phyloP scores from a whole-genome alignment of 2,329 filamentous ascomycete species.

The Phialophora tarda region DNA sequence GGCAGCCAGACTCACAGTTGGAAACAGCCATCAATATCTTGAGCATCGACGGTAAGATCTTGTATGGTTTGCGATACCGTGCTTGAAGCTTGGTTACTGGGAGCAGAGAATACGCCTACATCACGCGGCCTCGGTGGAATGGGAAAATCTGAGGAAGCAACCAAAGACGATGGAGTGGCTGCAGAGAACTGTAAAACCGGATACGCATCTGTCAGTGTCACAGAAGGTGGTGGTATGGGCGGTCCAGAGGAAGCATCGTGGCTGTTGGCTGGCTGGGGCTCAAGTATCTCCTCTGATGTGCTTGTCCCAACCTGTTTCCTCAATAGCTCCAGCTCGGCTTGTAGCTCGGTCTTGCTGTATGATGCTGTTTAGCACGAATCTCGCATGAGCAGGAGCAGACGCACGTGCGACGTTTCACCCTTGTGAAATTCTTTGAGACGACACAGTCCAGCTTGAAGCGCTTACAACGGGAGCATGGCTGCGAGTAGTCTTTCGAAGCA shows the following conservation, averaged over 20 bases:
- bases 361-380: conserved; percentile 8
- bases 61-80: conserved; percentile 23
- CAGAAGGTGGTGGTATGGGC: neutral
- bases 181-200: conserved; percentile 1
- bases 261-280: neutral
- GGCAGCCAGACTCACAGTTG: conserved; percentile 44
- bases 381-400: neutral
- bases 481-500: conserved; percentile 24
- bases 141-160: neutral
- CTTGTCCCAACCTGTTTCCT: conserved; percentile 14
- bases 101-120: neutral
- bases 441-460: conserved; percentile 23
- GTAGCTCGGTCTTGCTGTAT: conserved; percentile 35
- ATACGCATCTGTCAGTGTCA: neutral
- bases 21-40: conserved; percentile 29
- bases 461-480: conserved; percentile 27
- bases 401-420: conserved; percentile 28
- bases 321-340: conserved; percentile 24
- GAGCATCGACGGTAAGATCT: conserved; percentile 17
- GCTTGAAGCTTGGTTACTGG: neutral
- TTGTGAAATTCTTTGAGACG: conserved; percentile 21
- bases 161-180: neutral
- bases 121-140: neutral
- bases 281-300: neutral
- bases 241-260: neutral